phyloP scores from a whole-genome alignment of 768 basidiomycete genomes.

The Amanita pallidorosea region DNA sequence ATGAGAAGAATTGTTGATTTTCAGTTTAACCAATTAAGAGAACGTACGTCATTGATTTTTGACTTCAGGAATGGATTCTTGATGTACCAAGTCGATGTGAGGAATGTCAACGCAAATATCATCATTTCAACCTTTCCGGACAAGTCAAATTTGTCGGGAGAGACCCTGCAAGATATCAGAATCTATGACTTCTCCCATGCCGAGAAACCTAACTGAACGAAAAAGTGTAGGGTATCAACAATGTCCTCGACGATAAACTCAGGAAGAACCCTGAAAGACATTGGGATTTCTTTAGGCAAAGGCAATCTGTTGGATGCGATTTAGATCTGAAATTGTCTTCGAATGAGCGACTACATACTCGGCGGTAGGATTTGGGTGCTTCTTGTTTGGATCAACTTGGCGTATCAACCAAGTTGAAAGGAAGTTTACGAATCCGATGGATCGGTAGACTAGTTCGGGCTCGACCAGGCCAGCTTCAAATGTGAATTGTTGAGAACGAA shows the following conservation, averaged over 20 bases:
- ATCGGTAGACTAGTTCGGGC: constrained; percentile 71
- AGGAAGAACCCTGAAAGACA: constrained; percentile 78
- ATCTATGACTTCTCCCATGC: background rate
- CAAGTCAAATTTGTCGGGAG: constrained; percentile 74
- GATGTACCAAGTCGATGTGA: constrained; percentile 94
- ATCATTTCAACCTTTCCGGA: constrained; percentile 81
- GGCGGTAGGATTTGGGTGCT: constrained; percentile 59
- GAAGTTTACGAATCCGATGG: constrained; percentile 79
- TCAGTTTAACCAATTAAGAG: background rate
- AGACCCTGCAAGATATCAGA: constrained; percentile 26
- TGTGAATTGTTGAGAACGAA: constrained; percentile 65
- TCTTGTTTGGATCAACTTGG: constrained; percentile 70
- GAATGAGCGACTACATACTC: constrained; percentile 36
- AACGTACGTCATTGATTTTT: constrained; percentile 82
- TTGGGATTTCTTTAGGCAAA: constrained; percentile 75
- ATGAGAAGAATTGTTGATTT: background rate
- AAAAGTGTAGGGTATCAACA: constrained; percentile 79
- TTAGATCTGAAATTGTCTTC: background rate
- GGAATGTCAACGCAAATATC: constrained; percentile 81
- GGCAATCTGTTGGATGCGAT: constrained; percentile 51
- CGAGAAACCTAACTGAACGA: constrained; percentile 50
- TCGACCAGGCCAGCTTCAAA: constrained; percentile 83
- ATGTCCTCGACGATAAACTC: constrained; percentile 94
- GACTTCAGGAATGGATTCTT: constrained; percentile 97
- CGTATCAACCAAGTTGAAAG: constrained; percentile 91